A percentile compares a stretch with the other conserved stretches of the same genome.
phyloP scores from a whole-genome alignment of 805 yeast species.

The Ogataea angusta region DNA sequence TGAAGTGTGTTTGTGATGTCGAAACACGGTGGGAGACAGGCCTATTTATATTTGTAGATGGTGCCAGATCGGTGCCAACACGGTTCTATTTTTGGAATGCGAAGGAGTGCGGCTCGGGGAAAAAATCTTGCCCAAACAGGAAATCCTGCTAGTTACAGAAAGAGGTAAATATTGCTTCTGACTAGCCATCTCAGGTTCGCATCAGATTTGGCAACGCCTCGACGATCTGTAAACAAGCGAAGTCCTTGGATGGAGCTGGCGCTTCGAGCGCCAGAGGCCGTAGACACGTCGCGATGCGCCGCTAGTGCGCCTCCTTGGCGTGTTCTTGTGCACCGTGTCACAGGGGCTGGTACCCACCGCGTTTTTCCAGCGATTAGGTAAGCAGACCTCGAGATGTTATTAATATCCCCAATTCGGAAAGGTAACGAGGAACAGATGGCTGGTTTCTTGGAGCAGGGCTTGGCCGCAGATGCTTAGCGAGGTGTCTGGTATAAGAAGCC shows the following conservation, averaged over 20 bases:
- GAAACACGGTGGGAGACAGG: constrained; percentile 1
- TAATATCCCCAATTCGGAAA: constrained; percentile 15
- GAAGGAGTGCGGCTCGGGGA: constrained; percentile 18
- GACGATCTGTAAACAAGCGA: background rate
- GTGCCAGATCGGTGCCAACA: constrained; percentile 8
- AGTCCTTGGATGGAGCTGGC: too few species aligned
- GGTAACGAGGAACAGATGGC: constrained; percentile 18
- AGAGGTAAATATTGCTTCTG: constrained; percentile 6
- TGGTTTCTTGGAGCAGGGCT: constrained; percentile 12
- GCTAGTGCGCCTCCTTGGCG: background rate
- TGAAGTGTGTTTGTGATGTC: background rate
- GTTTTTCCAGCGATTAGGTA: background rate
- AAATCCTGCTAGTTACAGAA: constrained; percentile 6
- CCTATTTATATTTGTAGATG: constrained; percentile 14
- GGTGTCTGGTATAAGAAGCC: constrained; percentile 4
- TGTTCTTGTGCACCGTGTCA: constrained; percentile 4
- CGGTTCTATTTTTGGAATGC: constrained; percentile 17
- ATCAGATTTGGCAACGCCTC: background rate
- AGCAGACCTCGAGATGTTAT: constrained; percentile 9
- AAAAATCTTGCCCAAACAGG: constrained; percentile 7
- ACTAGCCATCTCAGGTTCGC: constrained; percentile 1
- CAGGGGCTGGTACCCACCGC: constrained; percentile 4
- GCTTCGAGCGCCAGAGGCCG: too few species aligned
- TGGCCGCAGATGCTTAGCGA: constrained; percentile 1
- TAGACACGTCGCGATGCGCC: too few species aligned